These are phyloP conservation scores for Pseudophaeomoniella oleicola DNA, from an alignment of 2,329 filamentous ascomycete species.

Conservation along the genomic window DNA sequence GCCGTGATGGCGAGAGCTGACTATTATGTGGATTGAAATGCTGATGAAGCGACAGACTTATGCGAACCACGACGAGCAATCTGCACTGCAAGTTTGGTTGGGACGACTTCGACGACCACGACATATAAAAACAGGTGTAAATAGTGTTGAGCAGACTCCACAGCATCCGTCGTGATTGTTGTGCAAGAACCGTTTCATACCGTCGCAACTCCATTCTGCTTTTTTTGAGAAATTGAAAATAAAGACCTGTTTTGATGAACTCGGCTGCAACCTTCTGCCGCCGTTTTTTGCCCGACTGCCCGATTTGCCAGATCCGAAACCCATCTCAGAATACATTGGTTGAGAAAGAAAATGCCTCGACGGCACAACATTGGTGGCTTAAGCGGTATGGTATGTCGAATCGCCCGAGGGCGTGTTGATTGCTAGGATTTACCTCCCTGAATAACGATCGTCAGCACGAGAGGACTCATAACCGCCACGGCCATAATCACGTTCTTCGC, in stretches of 20 bases:
- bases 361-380: too few relatives aligned
- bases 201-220: background rate
- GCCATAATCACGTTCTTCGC: constrained; percentile 11
- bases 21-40: background rate
- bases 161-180: background rate
- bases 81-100: background rate
- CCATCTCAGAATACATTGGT: background rate
- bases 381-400: too few relatives aligned
- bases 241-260: background rate
- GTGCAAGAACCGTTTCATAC: background rate
- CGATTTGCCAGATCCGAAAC: background rate
- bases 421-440: constrained; percentile 5
- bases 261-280: background rate
- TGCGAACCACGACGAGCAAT: background rate
- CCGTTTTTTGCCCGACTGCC: background rate
- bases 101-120: background rate
- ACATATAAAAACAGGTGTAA: background rate
- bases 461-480: constrained; percentile 11
- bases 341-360: background rate
- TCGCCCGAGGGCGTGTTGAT: too few relatives aligned
- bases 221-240: background rate
- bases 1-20: background rate
- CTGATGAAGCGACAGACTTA: background rate
- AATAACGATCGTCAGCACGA: constrained; percentile 12
- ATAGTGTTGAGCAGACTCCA: background rate